Evolutionary conservation across 2,329 filamentous ascomycete genomes (phyloP), one percentile per base, ranked within the genome.

Genomic region (Clonostachys rhizophaga): DNA sequence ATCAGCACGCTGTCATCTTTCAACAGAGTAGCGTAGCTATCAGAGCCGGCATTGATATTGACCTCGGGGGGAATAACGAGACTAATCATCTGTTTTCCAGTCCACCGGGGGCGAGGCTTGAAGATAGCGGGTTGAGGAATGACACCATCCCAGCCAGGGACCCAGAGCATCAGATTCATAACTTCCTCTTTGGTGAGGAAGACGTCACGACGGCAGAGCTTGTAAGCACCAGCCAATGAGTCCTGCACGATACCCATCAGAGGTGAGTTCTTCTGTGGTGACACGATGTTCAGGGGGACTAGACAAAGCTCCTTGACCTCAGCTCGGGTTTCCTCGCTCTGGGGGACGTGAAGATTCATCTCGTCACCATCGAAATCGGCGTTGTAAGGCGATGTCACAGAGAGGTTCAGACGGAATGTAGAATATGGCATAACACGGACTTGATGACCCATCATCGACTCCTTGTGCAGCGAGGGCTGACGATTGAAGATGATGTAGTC

Each of bases 171-270:
- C 56, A 95, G 80, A 66, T 96, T 95, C 91, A 96, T 97, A 54
- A 99, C 87, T 63, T 91, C 79, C 56, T 96, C 87, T 65, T 92
- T 91, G 48, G 83, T 87, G 49, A 99, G 71, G 70, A 99, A 96
- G 33, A 89, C 84, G 65, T 99, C 94, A 63, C 91, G 85, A 57
- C 91, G 87, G 59, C 88, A 96, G 56, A 99, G 84, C 74, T 99
- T 99, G 81, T 96, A 99, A 40, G 91, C 86, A 70, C 95, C 94
- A 55, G 91, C 94, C 49, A 99, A 78, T 20, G 92, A 96, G 67
- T 99, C 94, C 67, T 99, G 94, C 18, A 99, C 94, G 56, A 99
- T 97, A 83, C 95, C 95, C 95, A 99, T 99, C 48, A 99, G 78
- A 42, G 94, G 95, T 48, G 89, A 88, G 69, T 99, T 99, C 62